Evolutionary conservation across 176 grass and related monocot species (phyloP).

Genomic region (Metroxylon sagu): DNA sequence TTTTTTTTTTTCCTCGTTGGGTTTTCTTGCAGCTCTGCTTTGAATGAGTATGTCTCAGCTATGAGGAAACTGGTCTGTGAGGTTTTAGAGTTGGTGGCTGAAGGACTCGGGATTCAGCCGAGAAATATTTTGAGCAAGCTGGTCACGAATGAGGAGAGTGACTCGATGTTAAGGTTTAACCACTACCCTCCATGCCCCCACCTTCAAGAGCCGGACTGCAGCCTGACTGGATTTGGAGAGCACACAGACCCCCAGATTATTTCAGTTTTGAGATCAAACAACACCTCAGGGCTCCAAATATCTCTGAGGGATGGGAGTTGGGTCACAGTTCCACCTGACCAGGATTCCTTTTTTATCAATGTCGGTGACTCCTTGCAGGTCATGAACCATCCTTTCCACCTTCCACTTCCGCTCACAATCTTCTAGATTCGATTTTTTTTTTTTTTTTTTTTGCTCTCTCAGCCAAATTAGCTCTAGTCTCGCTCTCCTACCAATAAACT

Average conservation of each 20-base stretch:
- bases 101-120: slow-evolving; percentile 44
- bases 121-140: slow-evolving; percentile 38
- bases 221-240: slow-evolving; percentile 86
- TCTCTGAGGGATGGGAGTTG: slow-evolving; percentile 43
- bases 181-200: slow-evolving; percentile 69
- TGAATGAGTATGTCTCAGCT: slow-evolving; percentile 60
- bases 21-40: slow-evolving; percentile 28
- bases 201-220: slow-evolving; percentile 15
- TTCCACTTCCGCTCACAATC: too few relatives aligned
- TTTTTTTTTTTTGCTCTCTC: not conserved
- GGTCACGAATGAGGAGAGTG: slow-evolving; percentile 57
- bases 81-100: slow-evolving; percentile 72
- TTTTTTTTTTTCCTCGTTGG: too few relatives aligned
- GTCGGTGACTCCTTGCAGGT: slow-evolving; percentile 88
- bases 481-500: too few relatives aligned
- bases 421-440: too few relatives aligned
- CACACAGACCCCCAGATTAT: slow-evolving; percentile 94
- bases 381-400: not conserved
- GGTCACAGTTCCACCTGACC: slow-evolving; percentile 69
- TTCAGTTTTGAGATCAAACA: slow-evolving; percentile 78
- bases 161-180: slow-evolving; percentile 60
- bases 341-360: slow-evolving; percentile 72
- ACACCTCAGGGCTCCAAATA: slow-evolving; percentile 72
- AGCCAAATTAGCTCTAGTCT: too few relatives aligned
- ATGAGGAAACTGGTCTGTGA: slow-evolving; percentile 46